Base-by-base conservation (phyloP, 1,284 basidiomycete genomes). In the Fomitopsis palustris region DNA sequence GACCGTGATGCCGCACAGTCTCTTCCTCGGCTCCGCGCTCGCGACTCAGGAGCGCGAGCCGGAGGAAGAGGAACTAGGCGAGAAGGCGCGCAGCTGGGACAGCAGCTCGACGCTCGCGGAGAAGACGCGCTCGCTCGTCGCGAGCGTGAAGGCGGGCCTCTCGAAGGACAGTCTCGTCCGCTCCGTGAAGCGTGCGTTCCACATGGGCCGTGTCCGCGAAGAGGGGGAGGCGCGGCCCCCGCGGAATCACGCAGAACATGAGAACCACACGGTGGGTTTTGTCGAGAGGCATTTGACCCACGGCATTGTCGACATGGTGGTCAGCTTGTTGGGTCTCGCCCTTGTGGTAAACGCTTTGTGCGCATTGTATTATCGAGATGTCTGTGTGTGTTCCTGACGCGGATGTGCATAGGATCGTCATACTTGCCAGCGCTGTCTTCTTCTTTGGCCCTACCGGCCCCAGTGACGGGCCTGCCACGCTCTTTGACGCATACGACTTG, bases 1-100 rank as follows among this genome's bases (percentile, higher is more conserved):
- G 1, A 94, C 92, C 0, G 86, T 93, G 42, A 95, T 88, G 95
- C 95, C 96, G 0, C 96, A 98, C 71, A 89, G 90, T 47, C 80
- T 98, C 27, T 96, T 94, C 77, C 80, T 98, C 6, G 95, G 95
- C 10, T 94, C 92, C 2, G 86, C 90, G 37, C 81, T 96, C 19
- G 89, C 92, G 2, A 92, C 90, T 0, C 87, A 95, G 68, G 88
- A 95, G 63, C 78, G 94, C 54, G 69, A 86, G 29, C 72, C 76
- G 57, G 43, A 45, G 23, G 43, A 45, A 21, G 41, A 43, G 23
- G 23, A 25, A 25, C 4, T 45, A 5, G 27, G 23, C 23, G 43
- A 45, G 43, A 61, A 55, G 16, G 12, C 59, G 16, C 59, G 62
- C 45, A 59, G 64, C 1, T 56, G 53, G 16, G 60, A 59, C 21